Evolutionary conservation across 2,329 filamentous ascomycete genomes (phyloP).

Genomic region (Paecilomyces variotii): DNA sequence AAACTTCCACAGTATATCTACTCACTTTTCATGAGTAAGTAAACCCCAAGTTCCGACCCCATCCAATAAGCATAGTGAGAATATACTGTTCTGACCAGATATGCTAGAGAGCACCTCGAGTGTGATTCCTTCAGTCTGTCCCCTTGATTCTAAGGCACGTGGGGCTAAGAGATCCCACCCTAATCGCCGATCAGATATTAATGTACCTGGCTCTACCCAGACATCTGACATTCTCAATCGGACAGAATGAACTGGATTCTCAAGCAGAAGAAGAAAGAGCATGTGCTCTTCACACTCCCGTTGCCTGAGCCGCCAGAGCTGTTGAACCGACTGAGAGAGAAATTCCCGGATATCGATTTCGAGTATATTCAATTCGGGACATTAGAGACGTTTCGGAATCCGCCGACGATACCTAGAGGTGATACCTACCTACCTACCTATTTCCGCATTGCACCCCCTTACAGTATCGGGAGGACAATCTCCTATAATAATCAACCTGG

Average conservation of each 20-base stretch:
- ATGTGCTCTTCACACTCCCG: conserved; percentile 38
- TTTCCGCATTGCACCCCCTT: too few relatives aligned
- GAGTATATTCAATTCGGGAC: conserved; percentile 23
- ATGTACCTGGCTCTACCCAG: neutral
- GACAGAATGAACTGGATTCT: neutral
- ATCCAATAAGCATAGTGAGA: neutral
- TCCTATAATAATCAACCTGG: neutral
- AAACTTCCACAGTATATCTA: neutral
- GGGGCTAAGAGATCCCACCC: neutral
- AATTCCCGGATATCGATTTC: conserved; percentile 41
- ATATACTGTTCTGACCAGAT: neutral
- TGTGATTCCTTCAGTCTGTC: neutral
- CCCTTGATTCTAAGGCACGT: neutral
- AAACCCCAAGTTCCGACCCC: neutral
- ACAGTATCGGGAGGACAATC: too few relatives aligned
- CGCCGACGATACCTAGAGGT: conserved; percentile 1
- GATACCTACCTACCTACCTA: too few relatives aligned
- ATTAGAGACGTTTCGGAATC: conserved; percentile 11
- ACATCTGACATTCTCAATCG: neutral
- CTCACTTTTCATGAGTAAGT: neutral
- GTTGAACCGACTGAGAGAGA: conserved; percentile 30
- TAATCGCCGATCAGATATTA: neutral
- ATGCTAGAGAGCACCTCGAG: neutral
- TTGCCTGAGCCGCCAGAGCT: conserved; percentile 34
- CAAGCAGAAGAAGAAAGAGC: conserved; percentile 15